phyloP scores from a whole-genome alignment of 2,329 filamentous ascomycete genomes.

The Penicillium sp. region DNA sequence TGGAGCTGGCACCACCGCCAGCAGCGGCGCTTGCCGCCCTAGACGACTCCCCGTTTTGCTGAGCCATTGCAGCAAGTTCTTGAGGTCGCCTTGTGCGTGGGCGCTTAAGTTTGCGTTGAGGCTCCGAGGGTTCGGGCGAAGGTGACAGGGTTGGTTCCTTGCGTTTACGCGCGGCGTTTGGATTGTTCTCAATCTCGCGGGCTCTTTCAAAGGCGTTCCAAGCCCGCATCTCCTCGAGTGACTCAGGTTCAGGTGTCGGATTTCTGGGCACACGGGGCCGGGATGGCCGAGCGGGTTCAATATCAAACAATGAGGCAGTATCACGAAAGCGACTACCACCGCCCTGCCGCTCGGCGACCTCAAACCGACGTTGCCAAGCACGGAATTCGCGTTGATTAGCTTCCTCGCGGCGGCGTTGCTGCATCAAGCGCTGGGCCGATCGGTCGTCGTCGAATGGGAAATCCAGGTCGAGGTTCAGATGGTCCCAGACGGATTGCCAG shows the following conservation, averaged over 20 bases:
- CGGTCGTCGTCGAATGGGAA: constrained; percentile 80
- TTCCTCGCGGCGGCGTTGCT: constrained; percentile 49
- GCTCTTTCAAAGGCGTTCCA: constrained; percentile 92
- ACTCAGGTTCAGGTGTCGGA: constrained; percentile 63
- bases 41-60: constrained; percentile 45
- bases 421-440: constrained; percentile 59
- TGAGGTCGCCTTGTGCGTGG: constrained; percentile 74
- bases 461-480: constrained; percentile 74
- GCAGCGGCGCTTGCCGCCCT: constrained; percentile 25
- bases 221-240: constrained; percentile 75
- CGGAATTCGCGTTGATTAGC: constrained; percentile 60
- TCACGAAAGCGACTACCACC: constrained; percentile 71
- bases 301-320: constrained; percentile 63
- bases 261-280: constrained; percentile 42
- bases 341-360: constrained; percentile 78
- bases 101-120: constrained; percentile 82
- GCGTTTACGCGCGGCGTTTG: constrained; percentile 49
- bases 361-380: constrained; percentile 81
- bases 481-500: constrained; percentile 88
- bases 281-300: constrained; percentile 45
- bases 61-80: constrained; percentile 50
- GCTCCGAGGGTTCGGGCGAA: constrained; percentile 66
- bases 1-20: neutral
- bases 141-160: constrained; percentile 72
- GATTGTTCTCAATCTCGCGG: constrained; percentile 64